Base-by-base conservation (phyloP, 768 basidiomycete species). In the Myochromella boudieri region DNA sequence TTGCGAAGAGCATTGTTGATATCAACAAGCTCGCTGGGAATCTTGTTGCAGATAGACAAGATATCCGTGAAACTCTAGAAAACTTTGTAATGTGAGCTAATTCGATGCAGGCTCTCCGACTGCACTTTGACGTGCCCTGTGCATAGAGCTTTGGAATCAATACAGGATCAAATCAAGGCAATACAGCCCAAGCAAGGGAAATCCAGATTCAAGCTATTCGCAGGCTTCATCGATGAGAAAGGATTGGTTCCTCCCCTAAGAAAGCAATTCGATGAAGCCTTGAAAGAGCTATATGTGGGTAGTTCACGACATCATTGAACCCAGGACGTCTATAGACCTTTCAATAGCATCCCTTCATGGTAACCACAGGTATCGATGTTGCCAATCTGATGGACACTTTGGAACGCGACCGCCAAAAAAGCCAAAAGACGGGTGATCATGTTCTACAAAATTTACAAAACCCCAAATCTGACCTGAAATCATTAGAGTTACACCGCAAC, bases 321-420 rank as follows among this genome's bases (percentile, higher is more conserved):
- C 12, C 12, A 10, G 31, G 42, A 32, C 18, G 21, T 8, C 2
- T 6, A n/a, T n/a, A n/a, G n/a, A n/a, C n/a, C n/a, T n/a, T n/a
- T n/a, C n/a, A 17, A 17, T 29, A 42, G 42, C 29, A 42, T n/a
- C 29, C 28, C 12, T 42, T 42, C 14, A 32, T 42, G 20, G 21
- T 32, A 8, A 42, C 28, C 29, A 31, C 29, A 21, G 42, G 42
- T 31, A 42, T 42, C 29, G 42, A 42, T n/a, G 42, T 42, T n/a
- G 42, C 42, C 7, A 42, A 42, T 20, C 17, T 42, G 29, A 20
- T 42, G 18, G 29, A 42, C 11, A 32, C 29, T 7, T 18, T 42
- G 14, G 42, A 42, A 12, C 29, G 24, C 10, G 42, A 42, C 42
- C 42, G 42, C 18, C 17, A 8, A 6, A 15, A 22, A 11, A 21